Base-by-base conservation (phyloP, 2,329 filamentous ascomycete genomes). In the Pseudocercospora pini-densiflorae region DNA sequence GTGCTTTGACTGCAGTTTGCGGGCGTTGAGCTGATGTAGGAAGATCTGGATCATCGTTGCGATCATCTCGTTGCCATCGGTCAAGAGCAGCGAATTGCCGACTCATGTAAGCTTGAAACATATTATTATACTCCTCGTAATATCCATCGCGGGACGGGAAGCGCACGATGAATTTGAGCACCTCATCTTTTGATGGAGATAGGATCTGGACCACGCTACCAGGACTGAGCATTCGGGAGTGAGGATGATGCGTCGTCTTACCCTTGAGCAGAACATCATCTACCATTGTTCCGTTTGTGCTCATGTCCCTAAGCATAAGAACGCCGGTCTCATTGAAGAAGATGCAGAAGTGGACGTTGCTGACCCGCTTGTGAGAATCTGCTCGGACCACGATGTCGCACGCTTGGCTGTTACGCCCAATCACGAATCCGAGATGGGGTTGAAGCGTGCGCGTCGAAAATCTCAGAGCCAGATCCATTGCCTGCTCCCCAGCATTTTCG, bases 271-370 rank as follows among this genome's bases (percentile, higher is more conserved):
- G 82, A 19, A 84, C 82, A 24, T 87, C 85, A 79, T 98, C 94
- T 64, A 98, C 92, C 66, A 92, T 84, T 3, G 95, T 98, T 29
- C 95, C 95, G 75, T 98, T 99, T n/a, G 93, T 97, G 0, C 95
- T 98, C 76, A 89, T 87, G 76, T 99, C 95, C 78, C 97, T 90
- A 12, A 98, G 83, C 93, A 99, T 97, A 70, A 97, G 85, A 64
- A 92, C 89, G 29, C 91, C 92, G 69, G 92, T 88, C n/a, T 89
- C 84, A 73, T 96, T 99, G 73, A 97, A 85, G 76, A 91, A 97
- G 68, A 99, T 97, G 61, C 93, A 90, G 77, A 98, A 99, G 77
- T 99, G 95, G 55, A 91, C 86, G 76, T 98, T 97, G 82, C 94
- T 98, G 66, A 99, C 86, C 51, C 92, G 87, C 77, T 88, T 90